phyloP scores from a whole-genome alignment of 805 yeast species.

The Hemisphaericaspora nanyangensis region DNA sequence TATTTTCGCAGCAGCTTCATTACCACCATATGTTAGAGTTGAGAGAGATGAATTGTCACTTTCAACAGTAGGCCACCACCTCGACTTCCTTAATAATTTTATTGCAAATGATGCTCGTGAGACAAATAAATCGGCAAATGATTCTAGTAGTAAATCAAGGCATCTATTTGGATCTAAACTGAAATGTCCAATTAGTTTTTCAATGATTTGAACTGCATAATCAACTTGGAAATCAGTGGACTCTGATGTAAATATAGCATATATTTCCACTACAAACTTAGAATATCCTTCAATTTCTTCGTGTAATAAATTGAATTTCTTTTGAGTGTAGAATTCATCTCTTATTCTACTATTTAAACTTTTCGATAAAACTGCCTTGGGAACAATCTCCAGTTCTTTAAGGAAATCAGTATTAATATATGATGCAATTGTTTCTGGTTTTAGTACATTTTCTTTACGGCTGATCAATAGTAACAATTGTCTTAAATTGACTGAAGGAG shows the following conservation, averaged over 20 bases:
- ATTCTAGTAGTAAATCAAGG: constrained; percentile 57
- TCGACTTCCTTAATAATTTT: constrained; percentile 47
- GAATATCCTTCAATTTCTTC: constrained; percentile 82
- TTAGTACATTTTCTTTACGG: constrained; percentile 22
- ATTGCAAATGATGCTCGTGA: constrained; percentile 46
- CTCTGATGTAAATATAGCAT: constrained; percentile 32
- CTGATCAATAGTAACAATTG: constrained; percentile 20
- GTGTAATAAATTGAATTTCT: constrained; percentile 60
- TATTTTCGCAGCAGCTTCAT: constrained; percentile 49
- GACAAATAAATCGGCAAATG: constrained; percentile 44
- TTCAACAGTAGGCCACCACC: constrained; percentile 61
- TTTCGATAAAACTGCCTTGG: constrained; percentile 30
- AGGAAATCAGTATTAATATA: constrained; percentile 27
- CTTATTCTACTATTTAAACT: constrained; percentile 33
- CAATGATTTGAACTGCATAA: constrained; percentile 45
- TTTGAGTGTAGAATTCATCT: constrained; percentile 45
- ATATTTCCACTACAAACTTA: constrained; percentile 51
- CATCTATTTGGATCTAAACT: constrained; percentile 69
- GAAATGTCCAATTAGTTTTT: constrained; percentile 67
- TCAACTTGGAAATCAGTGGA: constrained; percentile 40
- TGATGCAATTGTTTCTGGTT: constrained; percentile 28
- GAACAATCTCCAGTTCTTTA: constrained; percentile 24
- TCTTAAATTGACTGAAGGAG: constrained; percentile 19
- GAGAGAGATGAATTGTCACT: constrained; percentile 31
- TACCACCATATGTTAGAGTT: constrained; percentile 48